A percentile compares a stretch with the other conserved stretches of the same genome.
Evolutionary conservation across 768 basidiomycete genomes (phyloP).

Genomic region (Serendipita sp.): DNA sequence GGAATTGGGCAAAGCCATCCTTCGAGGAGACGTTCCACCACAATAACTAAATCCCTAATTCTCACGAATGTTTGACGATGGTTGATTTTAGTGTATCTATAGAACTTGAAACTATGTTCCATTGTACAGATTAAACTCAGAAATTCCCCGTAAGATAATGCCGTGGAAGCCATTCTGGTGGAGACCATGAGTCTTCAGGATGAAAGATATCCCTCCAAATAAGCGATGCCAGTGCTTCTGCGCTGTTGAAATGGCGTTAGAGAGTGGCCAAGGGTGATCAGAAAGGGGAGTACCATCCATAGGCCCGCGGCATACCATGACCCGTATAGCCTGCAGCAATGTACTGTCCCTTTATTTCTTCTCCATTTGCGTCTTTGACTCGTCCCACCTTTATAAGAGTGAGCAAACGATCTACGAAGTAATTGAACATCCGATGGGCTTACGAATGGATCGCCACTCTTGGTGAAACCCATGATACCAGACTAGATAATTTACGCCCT

Average conservation of each 20-base stretch:
- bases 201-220: slow-evolving; percentile 30
- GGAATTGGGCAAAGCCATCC: not conserved
- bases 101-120: not conserved
- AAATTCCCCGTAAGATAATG: slow-evolving; percentile 19
- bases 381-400: slow-evolving; percentile 40
- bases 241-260: slow-evolving; percentile 23
- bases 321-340: slow-evolving; percentile 59
- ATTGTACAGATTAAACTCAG: not conserved
- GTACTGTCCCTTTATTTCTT: slow-evolving; percentile 39
- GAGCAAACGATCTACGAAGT: not conserved
- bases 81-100: no score
- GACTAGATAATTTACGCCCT: slow-evolving; percentile 29
- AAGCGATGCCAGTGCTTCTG: slow-evolving; percentile 46
- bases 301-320: slow-evolving; percentile 69
- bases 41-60: not conserved
- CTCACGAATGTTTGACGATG: not conserved
- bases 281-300: slow-evolving; percentile 35
- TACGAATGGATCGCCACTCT: slow-evolving; percentile 48
- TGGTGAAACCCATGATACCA: slow-evolving; percentile 68
- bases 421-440: slow-evolving; percentile 14
- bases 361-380: slow-evolving; percentile 23
- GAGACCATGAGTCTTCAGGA: slow-evolving; percentile 26
- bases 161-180: slow-evolving; percentile 46
- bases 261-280: not conserved
- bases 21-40: not conserved